Percentiles rank a stretch among this genome's conserved stretches.
Evolutionary conservation across 2,329 filamentous ascomycete genomes (phyloP).

Genomic region (Keithomyces neogunnii): DNA sequence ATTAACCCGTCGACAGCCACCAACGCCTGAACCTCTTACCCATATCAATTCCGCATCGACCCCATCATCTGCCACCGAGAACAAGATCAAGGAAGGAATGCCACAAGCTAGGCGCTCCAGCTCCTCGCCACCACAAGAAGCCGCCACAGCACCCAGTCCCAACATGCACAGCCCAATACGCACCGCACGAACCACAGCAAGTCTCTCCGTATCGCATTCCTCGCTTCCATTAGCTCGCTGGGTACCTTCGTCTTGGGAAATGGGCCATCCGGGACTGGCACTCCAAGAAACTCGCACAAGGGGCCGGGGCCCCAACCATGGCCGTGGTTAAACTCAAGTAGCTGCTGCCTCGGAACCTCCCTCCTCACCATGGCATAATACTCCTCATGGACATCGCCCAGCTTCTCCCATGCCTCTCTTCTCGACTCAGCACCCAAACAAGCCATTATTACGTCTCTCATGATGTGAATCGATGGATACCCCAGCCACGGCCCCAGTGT

Average conservation of each 20-base stretch:
- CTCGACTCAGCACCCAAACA: neutral
- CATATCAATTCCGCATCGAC: no score
- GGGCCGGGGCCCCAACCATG: slow-evolving; percentile 25
- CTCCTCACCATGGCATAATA: slow-evolving; percentile 4
- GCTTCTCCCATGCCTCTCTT: neutral
- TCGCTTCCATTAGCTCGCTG: neutral
- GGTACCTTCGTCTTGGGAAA: neutral
- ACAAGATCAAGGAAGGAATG: no score
- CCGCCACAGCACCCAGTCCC: no score
- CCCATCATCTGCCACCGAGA: no score
- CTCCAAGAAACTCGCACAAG: slow-evolving; percentile 20
- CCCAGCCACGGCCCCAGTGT: neutral
- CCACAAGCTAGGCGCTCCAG: no score
- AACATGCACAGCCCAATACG: neutral
- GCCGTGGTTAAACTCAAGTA: slow-evolving; percentile 15
- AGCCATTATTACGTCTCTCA: neutral
- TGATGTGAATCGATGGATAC: neutral
- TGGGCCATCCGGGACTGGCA: neutral
- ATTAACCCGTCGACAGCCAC: no score
- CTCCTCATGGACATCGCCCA: neutral
- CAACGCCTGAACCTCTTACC: no score
- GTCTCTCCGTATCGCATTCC: neutral
- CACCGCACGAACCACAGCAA: neutral
- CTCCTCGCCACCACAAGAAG: no score
- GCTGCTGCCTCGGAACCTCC: slow-evolving; percentile 14